A percentile compares a stretch with the other conserved stretches of the same genome.
These are phyloP conservation scores for Pseudogymnoascus sp. DNA, from an alignment of 2,329 filamentous ascomycete species.

Conservation along the genomic window DNA sequence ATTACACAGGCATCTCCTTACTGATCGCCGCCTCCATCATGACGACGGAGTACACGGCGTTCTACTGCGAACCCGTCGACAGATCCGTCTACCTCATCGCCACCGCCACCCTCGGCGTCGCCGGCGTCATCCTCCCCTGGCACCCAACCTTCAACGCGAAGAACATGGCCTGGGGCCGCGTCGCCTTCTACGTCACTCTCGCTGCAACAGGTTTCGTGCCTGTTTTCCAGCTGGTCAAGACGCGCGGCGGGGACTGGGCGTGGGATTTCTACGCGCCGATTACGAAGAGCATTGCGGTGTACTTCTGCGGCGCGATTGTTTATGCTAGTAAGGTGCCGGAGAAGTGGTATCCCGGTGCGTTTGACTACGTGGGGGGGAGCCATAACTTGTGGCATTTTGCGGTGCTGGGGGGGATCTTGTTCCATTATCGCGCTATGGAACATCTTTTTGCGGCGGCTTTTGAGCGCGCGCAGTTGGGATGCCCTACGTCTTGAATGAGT, in stretches of 20 bases:
- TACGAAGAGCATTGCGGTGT: slow-evolving; percentile 76
- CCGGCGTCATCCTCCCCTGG: slow-evolving; percentile 89
- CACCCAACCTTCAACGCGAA: slow-evolving; percentile 87
- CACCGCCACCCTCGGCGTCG: slow-evolving; percentile 73
- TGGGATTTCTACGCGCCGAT: slow-evolving; percentile 84
- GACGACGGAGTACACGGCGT: slow-evolving; percentile 96
- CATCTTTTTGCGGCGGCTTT: slow-evolving; percentile 81
- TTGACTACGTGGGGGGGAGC: slow-evolving; percentile 90
- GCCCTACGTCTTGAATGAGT: slow-evolving; percentile 10
- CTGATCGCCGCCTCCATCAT: slow-evolving; percentile 94
- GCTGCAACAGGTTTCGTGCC: slow-evolving; percentile 84
- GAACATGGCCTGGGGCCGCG: slow-evolving; percentile 89
- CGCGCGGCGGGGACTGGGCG: slow-evolving; percentile 73
- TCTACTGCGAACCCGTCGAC: slow-evolving; percentile 90
- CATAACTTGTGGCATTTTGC: slow-evolving; percentile 98
- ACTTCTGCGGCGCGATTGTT: slow-evolving; percentile 73
- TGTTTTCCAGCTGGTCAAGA: slow-evolving; percentile 71
- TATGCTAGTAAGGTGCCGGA: slow-evolving; percentile 93
- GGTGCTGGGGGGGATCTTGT: slow-evolving; percentile 90
- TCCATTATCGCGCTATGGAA: slow-evolving; percentile 95
- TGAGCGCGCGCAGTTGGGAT: slow-evolving; percentile 43
- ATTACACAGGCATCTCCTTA: slow-evolving; percentile 95
- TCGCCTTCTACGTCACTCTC: slow-evolving; percentile 83
- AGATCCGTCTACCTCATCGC: slow-evolving; percentile 78
- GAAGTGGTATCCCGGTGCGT: slow-evolving; percentile 83